phyloP scores from a whole-genome alignment of 139 green algal genomes.

The Chlamydomonas applanata region DNA sequence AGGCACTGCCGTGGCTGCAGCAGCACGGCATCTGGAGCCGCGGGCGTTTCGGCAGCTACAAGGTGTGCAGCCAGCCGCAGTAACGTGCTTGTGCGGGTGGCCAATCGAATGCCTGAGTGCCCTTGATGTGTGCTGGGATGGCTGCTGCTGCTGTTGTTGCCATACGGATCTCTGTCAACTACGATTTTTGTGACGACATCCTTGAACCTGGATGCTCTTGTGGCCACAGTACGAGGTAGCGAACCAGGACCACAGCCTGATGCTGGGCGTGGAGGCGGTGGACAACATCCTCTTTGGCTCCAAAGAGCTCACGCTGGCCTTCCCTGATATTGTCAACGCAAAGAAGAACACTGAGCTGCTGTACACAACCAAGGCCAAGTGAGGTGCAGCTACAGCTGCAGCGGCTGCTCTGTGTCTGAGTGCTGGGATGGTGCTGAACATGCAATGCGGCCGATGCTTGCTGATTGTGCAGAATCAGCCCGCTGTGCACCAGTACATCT shows the following conservation, averaged over 20 bases:
- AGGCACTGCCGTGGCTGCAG: constrained; percentile 84
- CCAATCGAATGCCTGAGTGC: too few relatives aligned
- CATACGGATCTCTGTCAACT: too few relatives aligned
- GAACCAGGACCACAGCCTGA: constrained; percentile 89
- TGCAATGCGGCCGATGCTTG: too few relatives aligned
- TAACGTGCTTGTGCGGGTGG: too few relatives aligned
- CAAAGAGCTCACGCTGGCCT: constrained; percentile 80
- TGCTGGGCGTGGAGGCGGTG: constrained; percentile 87
- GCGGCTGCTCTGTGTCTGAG: too few relatives aligned
- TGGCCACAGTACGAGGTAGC: constrained; percentile 82
- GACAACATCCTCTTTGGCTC: constrained; percentile 86
- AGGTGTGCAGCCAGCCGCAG: constrained; percentile 36
- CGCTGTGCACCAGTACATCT: too few relatives aligned
- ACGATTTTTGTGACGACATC: too few relatives aligned
- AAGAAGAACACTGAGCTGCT: constrained; percentile 77
- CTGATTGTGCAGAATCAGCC: too few relatives aligned
- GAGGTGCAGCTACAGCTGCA: too few relatives aligned
- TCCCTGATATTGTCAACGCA: constrained; percentile 86
- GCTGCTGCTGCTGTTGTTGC: not conserved
- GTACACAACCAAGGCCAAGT: constrained; percentile 43
- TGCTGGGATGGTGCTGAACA: too few relatives aligned
- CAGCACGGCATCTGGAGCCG: constrained; percentile 80
- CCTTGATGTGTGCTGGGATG: too few relatives aligned
- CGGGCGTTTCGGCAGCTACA: constrained; percentile 87
- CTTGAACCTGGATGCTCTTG: not conserved